These are phyloP conservation scores for Diaporthe australafricana DNA, from an alignment of 2,329 filamentous ascomycete genomes.

Conservation along the genomic window DNA sequence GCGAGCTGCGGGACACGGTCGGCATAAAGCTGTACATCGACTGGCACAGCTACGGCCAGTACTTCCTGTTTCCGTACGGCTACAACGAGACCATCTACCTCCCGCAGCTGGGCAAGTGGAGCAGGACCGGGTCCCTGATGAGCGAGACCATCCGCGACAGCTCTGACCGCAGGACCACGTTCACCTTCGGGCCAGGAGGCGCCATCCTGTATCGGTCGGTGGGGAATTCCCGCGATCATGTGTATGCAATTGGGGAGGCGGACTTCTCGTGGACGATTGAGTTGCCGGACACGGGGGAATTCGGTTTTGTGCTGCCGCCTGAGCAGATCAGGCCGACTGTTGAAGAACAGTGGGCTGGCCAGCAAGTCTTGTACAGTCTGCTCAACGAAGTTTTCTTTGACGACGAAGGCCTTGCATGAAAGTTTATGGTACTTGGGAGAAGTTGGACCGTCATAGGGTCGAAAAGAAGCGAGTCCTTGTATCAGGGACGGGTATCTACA, in stretches of 20 bases:
- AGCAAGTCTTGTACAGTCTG: not conserved
- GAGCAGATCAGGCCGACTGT: constrained; percentile 56
- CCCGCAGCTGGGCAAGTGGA: constrained; percentile 60
- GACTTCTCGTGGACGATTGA: constrained; percentile 56
- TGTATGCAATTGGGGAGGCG: constrained; percentile 54
- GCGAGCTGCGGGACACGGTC: constrained; percentile 41
- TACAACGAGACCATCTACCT: constrained; percentile 65
- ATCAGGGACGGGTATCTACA: no score
- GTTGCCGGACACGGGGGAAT: constrained; percentile 51
- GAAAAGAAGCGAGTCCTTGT: no score
- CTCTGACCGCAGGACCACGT: constrained; percentile 60
- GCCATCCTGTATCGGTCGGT: constrained; percentile 60
- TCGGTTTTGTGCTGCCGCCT: constrained; percentile 57
- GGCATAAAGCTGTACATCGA: constrained; percentile 57
- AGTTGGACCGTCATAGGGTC: no score
- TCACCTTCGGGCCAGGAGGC: constrained; percentile 51
- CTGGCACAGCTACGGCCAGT: constrained; percentile 55
- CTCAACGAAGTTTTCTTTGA: constrained; percentile 10
- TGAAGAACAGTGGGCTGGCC: constrained; percentile 46
- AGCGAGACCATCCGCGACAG: constrained; percentile 51
- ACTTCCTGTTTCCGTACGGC: constrained; percentile 68
- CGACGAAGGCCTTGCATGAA: constrained; percentile 8
- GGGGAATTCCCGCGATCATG: constrained; percentile 59
- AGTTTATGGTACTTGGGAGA: no score
- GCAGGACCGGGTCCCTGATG: constrained; percentile 65